Evolutionary conservation across 1,139 yeast species (phyloP).

Genomic region (Groenewaldozyma auringiensis): DNA sequence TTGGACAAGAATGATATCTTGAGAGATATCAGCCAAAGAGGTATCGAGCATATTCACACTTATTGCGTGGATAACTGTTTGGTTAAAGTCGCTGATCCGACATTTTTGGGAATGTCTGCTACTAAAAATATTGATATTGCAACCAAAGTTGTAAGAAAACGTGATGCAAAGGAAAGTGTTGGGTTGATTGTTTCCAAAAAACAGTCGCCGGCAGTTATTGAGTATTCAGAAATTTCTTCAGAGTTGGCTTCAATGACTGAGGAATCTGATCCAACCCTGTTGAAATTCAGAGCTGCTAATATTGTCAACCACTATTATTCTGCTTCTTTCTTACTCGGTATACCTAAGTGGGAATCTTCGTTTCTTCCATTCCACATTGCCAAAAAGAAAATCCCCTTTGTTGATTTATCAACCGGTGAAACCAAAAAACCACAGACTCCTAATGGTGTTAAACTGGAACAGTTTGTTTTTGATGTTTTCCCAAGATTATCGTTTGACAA

Average conservation of each 20-base stretch:
- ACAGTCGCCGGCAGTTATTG: constrained; percentile 81
- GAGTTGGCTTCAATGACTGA: constrained; percentile 63
- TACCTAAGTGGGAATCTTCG: constrained; percentile 64
- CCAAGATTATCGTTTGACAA: constrained; percentile 63
- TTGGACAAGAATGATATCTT: constrained; percentile 56
- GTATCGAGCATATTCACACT: constrained; percentile 87
- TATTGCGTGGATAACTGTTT: constrained; percentile 94
- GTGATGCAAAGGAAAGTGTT: constrained; percentile 79
- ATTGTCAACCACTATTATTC: constrained; percentile 96
- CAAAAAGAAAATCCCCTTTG: constrained; percentile 71
- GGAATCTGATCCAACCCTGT: constrained; percentile 41
- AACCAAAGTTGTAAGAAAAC: constrained; percentile 91
- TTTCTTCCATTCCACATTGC: constrained; percentile 90
- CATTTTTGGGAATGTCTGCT: constrained; percentile 81
- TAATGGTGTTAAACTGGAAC: constrained; percentile 92
- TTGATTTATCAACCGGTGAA: constrained; percentile 43
- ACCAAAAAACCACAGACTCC: constrained; percentile 55
- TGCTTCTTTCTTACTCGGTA: constrained; percentile 52
- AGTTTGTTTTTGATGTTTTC: constrained; percentile 94
- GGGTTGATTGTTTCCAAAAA: constrained; percentile 73
- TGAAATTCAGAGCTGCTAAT: constrained; percentile 87
- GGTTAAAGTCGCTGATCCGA: constrained; percentile 92
- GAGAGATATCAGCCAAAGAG: constrained; percentile 58
- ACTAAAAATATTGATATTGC: constrained; percentile 61
- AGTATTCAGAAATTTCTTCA: constrained; percentile 79